These are phyloP conservation scores for Pilatotrama ljubarskyi DNA, from an alignment of 768 basidiomycete genomes.

Conservation along the genomic window DNA sequence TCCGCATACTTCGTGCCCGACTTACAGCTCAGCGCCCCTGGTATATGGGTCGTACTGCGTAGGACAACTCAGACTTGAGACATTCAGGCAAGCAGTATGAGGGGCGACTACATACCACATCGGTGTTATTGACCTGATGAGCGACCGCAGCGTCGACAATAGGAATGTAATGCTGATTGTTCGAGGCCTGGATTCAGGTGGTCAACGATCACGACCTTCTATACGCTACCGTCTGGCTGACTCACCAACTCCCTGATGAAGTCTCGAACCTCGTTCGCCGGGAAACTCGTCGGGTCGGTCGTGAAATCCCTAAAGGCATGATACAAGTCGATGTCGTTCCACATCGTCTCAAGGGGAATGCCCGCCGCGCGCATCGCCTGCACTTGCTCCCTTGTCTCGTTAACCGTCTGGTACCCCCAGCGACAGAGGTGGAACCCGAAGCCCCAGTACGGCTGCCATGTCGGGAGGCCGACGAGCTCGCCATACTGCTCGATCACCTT, in stretches of 20 bases:
- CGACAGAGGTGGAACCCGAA: conserved; percentile 79
- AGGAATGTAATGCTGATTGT: conserved; percentile 62
- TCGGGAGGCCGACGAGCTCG: conserved; percentile 61
- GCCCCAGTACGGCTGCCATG: conserved; percentile 72
- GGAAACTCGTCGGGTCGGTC: conserved; percentile 62
- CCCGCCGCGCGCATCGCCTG: conserved; percentile 63
- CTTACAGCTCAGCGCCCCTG: conserved; percentile 57
- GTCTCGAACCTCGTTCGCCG: conserved; percentile 47
- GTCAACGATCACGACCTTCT: neutral
- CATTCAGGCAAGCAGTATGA: neutral
- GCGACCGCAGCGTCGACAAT: conserved; percentile 68
- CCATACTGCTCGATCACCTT: conserved; percentile 70
- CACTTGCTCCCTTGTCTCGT: conserved; percentile 56
- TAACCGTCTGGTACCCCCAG: conserved; percentile 54
- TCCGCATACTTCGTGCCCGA: neutral
- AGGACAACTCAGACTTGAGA: neutral
- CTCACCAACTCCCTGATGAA: conserved; percentile 61
- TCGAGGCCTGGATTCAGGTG: conserved; percentile 31
- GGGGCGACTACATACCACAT: conserved; percentile 63
- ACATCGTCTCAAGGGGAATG: conserved; percentile 79
- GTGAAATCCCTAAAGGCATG: conserved; percentile 73
- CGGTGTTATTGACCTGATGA: conserved; percentile 55
- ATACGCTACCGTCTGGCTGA: neutral
- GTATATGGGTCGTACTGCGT: conserved; percentile 66
- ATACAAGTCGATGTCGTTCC: conserved; percentile 78